Evolutionary conservation across 2,329 filamentous ascomycete species (phyloP), one percentile per base, ranked within the genome.

Genomic region (Chaetothyriales sp.): DNA sequence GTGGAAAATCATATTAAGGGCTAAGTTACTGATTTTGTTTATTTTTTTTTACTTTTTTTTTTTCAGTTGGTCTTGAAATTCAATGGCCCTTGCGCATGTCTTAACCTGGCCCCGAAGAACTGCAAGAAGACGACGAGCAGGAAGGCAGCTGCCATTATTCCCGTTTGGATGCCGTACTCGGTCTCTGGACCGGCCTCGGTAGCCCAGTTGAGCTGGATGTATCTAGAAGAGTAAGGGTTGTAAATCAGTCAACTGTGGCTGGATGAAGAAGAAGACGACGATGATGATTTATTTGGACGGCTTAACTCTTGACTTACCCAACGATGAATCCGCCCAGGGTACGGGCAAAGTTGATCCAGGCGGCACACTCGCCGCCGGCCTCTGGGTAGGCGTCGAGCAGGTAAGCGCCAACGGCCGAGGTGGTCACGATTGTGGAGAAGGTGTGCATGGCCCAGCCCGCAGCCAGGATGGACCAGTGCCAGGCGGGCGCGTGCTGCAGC

Each of bases 351-450:
- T 75, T 75, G 46, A 77, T 62, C 70, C 71, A 74, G 0, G 73
- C 73, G 9, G 67, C 69, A 18, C 73, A 71, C 58, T 75, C 73
- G 3, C 73, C 73, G n/a, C 66, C 67, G 12, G 68, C 71, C 60
- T 74, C 68, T 1, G 74, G 74, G 59, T 77, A 77, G 51, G 66
- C 65, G 61, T 77, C 75, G 5, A 77, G 69, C 39, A 68, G 66
- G 57, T 77, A 77, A 18, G 71, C 69, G 48, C 67, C 70, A 22
- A 76, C 63, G 5, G 70, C 73, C 2, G 73, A 70, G 0, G 73
- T 76, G 1, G 68, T 71, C 51, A 76, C 66, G 69, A 77, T 78
- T 60, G 76, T 70, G 2, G 73, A 73, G 53, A 76, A 75, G 20
- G 72, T 70, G 53, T 77, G 75, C 43, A 77, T 60, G 2, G 71